phyloP scores from a whole-genome alignment of 306 rosid species.

The Comarum palustre region DNA sequence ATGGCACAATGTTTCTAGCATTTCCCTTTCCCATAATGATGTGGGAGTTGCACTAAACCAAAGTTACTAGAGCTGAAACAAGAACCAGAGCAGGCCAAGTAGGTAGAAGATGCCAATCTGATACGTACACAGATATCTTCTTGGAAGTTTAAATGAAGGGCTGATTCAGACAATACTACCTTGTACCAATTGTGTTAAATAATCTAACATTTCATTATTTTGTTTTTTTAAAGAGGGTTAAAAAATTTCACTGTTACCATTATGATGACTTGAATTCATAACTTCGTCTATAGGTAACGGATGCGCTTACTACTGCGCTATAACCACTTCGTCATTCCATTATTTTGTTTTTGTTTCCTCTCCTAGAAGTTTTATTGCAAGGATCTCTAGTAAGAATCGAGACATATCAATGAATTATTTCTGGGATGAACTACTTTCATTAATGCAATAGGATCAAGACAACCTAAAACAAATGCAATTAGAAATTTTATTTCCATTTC shows the following conservation, averaged over 20 bases:
- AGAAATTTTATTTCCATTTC: too few relatives aligned
- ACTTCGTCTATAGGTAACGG: too few relatives aligned
- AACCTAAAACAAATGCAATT: too few relatives aligned
- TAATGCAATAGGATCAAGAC: too few relatives aligned
- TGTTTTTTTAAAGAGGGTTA: too few relatives aligned
- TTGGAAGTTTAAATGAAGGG: constrained; percentile 3
- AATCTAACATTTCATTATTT: neutral
- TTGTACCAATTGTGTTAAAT: neutral
- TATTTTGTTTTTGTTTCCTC: neutral
- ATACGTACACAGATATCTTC: neutral
- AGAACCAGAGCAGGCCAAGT: neutral
- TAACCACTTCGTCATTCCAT: too few relatives aligned
- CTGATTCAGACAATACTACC: neutral
- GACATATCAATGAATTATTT: too few relatives aligned
- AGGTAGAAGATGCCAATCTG: constrained; percentile 4
- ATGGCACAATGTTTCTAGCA: neutral
- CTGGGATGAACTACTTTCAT: too few relatives aligned
- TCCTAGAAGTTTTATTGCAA: neutral
- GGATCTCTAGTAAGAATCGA: neutral
- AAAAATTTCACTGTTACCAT: too few relatives aligned
- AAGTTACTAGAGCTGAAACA: neutral
- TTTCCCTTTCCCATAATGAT: neutral
- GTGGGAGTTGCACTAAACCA: neutral
- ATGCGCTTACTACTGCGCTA: too few relatives aligned
- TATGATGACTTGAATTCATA: too few relatives aligned